Conservation (phyloP, 2,329 filamentous ascomycete genomes). For the Fusarium neocosmosporiellum region DNA sequence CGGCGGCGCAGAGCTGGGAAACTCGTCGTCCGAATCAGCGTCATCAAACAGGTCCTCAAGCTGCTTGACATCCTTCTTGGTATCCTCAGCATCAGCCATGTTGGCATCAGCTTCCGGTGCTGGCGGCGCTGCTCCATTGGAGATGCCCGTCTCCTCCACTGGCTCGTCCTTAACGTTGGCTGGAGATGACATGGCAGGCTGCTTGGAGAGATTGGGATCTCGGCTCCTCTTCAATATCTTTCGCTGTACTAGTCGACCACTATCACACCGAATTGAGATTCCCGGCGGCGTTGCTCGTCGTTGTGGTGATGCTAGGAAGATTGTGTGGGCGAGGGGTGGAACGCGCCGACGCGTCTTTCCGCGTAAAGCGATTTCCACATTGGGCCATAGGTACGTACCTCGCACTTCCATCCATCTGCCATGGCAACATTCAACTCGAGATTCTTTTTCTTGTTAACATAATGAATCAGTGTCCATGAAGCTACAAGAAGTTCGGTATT, state of each 20-base stretch:
- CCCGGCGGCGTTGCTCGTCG: conserved; percentile 21
- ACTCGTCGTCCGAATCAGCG: conserved; percentile 70
- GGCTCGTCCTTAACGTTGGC: conserved; percentile 43
- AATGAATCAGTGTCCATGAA: too few relatives aligned
- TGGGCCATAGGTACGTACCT: conserved; percentile 24
- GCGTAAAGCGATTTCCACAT: conserved; percentile 41
- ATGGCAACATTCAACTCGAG: not conserved
- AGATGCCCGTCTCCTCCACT: conserved; percentile 38
- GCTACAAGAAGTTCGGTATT: rapidly evolving
- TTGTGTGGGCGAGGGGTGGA: conserved; percentile 23
- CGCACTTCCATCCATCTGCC: not conserved
- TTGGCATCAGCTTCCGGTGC: conserved; percentile 32
- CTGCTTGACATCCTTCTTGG: conserved; percentile 59
- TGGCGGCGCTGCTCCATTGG: conserved; percentile 21
- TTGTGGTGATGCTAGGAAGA: conserved; percentile 32
- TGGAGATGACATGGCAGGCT: conserved; percentile 42
- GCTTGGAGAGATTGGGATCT: conserved; percentile 38
- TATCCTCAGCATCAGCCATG: conserved; percentile 40
- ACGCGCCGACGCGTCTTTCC: conserved; percentile 41
- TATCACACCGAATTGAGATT: not conserved
- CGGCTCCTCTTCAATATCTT: not conserved
- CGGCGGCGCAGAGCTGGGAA: conserved; percentile 61
- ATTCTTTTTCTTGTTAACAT: not conserved
- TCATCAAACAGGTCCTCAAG: conserved; percentile 70
- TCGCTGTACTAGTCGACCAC: not conserved